Base-by-base conservation (phyloP, 345 rosid genomes). In the Melastoma malabathricum region DNA sequence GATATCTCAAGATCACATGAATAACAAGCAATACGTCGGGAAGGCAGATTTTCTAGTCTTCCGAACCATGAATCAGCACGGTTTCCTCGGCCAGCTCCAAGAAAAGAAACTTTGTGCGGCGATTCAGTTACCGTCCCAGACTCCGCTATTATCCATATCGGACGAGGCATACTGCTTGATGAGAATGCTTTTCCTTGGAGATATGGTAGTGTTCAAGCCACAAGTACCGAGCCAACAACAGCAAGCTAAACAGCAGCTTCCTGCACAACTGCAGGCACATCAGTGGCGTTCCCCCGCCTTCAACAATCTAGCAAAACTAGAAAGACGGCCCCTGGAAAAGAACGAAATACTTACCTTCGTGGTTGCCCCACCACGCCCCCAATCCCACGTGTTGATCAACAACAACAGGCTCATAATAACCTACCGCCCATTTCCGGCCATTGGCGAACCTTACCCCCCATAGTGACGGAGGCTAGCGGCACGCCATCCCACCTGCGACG, bases 41-140 rank as follows among this genome's bases (percentile, higher is more conserved):
- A 92, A 92, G 75, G 94, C 95, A 44, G 97, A 83, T 79, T 88
- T 83, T 70, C 79, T 88, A 51, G 99, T 81, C 56, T 92, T 92
- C 67, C 89, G 95, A 44, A 88, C 99, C 46, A 75, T 88, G 97
- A 83, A 80, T 75, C 95, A 81, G 59, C 99, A 92, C 72, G 94
- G 94, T 34, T 84, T 87, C 66, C 88, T 92, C 51, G 97, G 89
- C 59, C 95, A 84, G 57, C 78, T 92, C 54, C 99, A 84, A 72
- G 95, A 87, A 64, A 92, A 92, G 76, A 92, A 92, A 71, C 99
- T 92, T 68, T 88, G 98, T 79, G 98, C 97, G 54, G 97, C 87
- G 49, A 92, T 92, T 60, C 97, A 84, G 66, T 67, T 92, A 67
- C 90, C 95, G 50, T 87, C 97, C 10, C 97, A 84, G 75, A 92